Base-by-base conservation (phyloP, 2,329 filamentous ascomycete genomes). In the Stachybotrys echinatus region DNA sequence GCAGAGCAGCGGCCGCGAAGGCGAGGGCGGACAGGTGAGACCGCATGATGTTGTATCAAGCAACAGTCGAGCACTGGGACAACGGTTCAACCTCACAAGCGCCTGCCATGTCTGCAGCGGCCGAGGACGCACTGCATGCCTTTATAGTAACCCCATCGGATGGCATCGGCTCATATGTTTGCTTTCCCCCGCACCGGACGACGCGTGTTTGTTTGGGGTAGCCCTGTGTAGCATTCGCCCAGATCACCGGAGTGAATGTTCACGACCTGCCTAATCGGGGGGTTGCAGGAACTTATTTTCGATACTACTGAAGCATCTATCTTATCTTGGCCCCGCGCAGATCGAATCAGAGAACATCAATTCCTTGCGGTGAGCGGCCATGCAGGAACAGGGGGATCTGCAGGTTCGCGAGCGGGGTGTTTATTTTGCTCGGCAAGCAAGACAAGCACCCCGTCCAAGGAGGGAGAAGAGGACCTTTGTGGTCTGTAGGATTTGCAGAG, bases 21-120 rank as follows among this genome's bases (percentile, higher is more conserved):
- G 44, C 44, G 17, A 46, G 23, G 18, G 27, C n/a, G 7, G 44
- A 37, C n/a, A 46, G 20, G 23, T 46, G 44, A 46, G 44, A 46
- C 44, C 44, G 20, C 44, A 46, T 46, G 4, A 18, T 40, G 38
- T 20, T 40, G 3, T 34, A 34, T 14, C 10, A 34, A 14, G 14
- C 27, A 34, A 34, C 27, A 34, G 27, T 8, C 27, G 10, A 34
- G 27, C 27, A 34, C 10, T 14, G 27, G n/a, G n/a, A n/a, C n/a
- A n/a, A n/a, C 27, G 27, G 10, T 8, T 34, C 27, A 34, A 34
- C 27, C 27, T 34, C 27, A 14, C 27, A 34, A 34, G 14, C 27
- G 27, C 10, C 27, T 34, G 27, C 27, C 14, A n/a, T 14, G 10
- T 14, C 27, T 34, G 10, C 27, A 34, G 10, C 27, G 14, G 5